These are phyloP conservation scores for Globisporangium mamillatum DNA, from an alignment of 352 stramenopile genomes.

Conservation along the genomic window DNA sequence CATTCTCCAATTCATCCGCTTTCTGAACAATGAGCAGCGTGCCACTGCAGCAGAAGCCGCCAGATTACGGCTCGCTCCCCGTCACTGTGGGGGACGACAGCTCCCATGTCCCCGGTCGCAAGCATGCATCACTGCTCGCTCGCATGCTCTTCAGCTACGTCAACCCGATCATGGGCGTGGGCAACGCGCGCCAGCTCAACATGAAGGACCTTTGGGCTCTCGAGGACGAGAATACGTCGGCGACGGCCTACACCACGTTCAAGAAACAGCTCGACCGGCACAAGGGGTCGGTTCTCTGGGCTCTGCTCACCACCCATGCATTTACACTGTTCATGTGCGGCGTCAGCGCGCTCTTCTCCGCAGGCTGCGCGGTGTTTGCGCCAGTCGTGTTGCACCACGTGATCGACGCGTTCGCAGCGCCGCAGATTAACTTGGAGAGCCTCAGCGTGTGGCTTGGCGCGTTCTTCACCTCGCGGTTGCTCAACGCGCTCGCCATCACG, in stretches of 20 bases:
- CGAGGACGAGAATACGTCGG: background rate
- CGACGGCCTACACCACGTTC: background rate
- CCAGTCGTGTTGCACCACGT: conserved; percentile 41
- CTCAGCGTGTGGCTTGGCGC: conserved; percentile 27
- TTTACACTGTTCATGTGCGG: background rate
- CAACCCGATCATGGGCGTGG: conserved; percentile 33
- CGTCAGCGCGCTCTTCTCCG: background rate
- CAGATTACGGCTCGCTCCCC: background rate
- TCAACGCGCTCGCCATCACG: conserved; percentile 28
- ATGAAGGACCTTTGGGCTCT: conserved; percentile 40
- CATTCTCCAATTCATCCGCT: background rate
- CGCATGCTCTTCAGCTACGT: conserved; percentile 40
- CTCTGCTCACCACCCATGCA: background rate
- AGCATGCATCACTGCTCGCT: conserved; percentile 22
- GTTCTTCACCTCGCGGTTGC: conserved; percentile 33
- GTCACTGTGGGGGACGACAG: background rate
- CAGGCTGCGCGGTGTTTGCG: background rate
- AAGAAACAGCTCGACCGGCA: background rate
- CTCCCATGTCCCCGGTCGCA: background rate
- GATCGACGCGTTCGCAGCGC: conserved; percentile 29
- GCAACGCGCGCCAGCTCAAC: conserved; percentile 40
- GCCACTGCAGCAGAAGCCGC: background rate
- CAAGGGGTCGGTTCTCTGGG: background rate
- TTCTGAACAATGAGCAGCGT: background rate
- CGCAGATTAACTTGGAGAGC: conserved; percentile 22